phyloP scores from a whole-genome alignment of 441 rosid genomes.

The Mallotus repandus region DNA sequence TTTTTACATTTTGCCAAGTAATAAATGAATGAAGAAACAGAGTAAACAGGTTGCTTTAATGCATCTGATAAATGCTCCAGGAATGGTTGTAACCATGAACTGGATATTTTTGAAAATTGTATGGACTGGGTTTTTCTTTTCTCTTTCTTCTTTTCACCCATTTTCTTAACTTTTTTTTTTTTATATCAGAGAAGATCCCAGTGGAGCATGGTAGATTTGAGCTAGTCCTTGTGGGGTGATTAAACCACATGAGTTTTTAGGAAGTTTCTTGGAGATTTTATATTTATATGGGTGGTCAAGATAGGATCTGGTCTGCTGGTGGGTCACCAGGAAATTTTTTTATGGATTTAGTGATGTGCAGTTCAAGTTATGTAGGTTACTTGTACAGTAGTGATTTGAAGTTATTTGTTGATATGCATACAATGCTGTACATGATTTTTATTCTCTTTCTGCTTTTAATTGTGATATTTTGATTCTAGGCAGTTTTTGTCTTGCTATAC shows the following conservation, averaged over 20 bases:
- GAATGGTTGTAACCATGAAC: background rate
- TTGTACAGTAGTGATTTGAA: background rate
- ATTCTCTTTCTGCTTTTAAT: background rate
- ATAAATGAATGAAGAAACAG: background rate
- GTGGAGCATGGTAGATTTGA: conserved; percentile 10
- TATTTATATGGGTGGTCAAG: background rate
- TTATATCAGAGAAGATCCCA: background rate
- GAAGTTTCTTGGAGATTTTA: background rate
- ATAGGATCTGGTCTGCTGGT: background rate
- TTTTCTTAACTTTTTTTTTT: too few species aligned
- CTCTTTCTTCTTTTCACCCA: background rate
- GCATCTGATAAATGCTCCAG: background rate
- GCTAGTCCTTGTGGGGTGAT: background rate
- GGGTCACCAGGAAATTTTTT: background rate
- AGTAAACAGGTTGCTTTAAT: background rate
- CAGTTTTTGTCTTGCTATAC: conserved; percentile 5
- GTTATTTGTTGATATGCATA: background rate
- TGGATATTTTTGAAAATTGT: background rate
- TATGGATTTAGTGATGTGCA: background rate
- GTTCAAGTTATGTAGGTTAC: background rate
- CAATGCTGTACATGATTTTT: background rate
- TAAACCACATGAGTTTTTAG: background rate
- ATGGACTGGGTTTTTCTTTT: background rate
- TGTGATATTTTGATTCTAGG: background rate
- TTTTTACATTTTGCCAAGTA: background rate